These are phyloP conservation scores for Cicer chorassanicum DNA, from an alignment of 306 rosid genomes.

Conservation along the genomic window DNA sequence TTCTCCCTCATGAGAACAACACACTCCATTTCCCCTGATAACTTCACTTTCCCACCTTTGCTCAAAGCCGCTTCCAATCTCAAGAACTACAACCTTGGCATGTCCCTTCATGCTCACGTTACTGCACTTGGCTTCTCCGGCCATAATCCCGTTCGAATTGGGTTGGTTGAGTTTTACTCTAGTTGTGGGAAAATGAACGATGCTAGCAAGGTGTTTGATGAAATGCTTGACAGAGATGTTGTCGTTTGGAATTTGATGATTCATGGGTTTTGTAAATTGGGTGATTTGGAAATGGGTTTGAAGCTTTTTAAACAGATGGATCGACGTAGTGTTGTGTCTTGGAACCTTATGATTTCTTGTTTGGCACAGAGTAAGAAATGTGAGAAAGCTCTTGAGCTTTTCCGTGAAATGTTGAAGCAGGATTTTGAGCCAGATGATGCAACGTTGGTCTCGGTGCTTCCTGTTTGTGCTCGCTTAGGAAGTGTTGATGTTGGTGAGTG, in stretches of 20 bases:
- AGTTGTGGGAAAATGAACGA: conserved; percentile 56
- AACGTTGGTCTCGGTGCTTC: conserved; percentile 69
- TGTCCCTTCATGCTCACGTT: conserved; percentile 53
- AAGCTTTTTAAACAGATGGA: conserved; percentile 63
- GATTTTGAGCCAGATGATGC: conserved; percentile 75
- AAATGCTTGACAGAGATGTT: conserved; percentile 58
- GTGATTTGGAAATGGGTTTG: conserved; percentile 59
- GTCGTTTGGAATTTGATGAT: conserved; percentile 81
- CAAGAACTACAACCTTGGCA: conserved; percentile 53
- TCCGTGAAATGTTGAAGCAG: conserved; percentile 59
- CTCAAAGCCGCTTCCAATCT: conserved; percentile 66
- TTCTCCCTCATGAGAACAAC: conserved; percentile 56
- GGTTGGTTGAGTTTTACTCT: conserved; percentile 60
- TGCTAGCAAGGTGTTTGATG: conserved; percentile 69
- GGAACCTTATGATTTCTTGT: conserved; percentile 81
- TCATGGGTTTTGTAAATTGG: conserved; percentile 69
- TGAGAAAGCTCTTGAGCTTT: conserved; percentile 60
- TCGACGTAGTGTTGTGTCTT: conserved; percentile 66
- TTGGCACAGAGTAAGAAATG: conserved; percentile 55
- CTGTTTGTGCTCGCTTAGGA: conserved; percentile 78
- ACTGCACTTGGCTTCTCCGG: conserved; percentile 50
- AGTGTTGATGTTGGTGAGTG: conserved; percentile 65
- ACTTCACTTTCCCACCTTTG: conserved; percentile 68
- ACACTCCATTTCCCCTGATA: conserved; percentile 57
- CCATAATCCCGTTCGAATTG: conserved; percentile 56